Percentiles rank a stretch among this genome's conserved stretches.
Conservation (phyloP, 2,329 filamentous ascomycete species). For the Geosmithia putterillii region DNA sequence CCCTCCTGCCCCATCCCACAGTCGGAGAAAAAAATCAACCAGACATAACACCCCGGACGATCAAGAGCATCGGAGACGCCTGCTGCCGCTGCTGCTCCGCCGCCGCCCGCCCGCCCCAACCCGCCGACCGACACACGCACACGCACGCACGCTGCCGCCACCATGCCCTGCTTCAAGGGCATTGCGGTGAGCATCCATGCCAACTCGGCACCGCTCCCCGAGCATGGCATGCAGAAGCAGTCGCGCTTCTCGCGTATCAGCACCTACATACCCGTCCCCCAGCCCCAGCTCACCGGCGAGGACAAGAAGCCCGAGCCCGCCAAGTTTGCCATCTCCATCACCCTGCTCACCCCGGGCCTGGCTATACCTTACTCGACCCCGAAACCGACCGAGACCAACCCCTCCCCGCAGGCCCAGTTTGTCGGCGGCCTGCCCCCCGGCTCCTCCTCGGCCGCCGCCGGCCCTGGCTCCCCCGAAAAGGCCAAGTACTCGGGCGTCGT, state of each 20-base stretch:
- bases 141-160: conserved; percentile 15
- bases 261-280: conserved; percentile 91
- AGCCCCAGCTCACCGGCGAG: conserved; percentile 54
- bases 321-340: conserved; percentile 97
- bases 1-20: not conserved
- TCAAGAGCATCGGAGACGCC: too few relatives aligned
- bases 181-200: conserved; percentile 95
- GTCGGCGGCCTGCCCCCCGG: conserved; percentile 57
- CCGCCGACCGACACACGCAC: not conserved
- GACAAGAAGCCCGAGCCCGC: conserved; percentile 78
- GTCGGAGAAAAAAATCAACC: not conserved
- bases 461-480: too few relatives aligned
- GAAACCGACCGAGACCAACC: conserved; percentile 63
- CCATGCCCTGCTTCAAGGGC: conserved; percentile 95
- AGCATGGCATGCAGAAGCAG: conserved; percentile 92
- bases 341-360: conserved; percentile 76
- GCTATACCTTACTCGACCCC: conserved; percentile 88
- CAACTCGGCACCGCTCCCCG: conserved; percentile 67
- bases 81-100: not conserved
- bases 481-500: conserved; percentile 43
- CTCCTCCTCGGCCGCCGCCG: conserved; percentile 23
- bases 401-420: conserved; percentile 68
- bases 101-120: too few relatives aligned
- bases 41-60: too few relatives aligned
- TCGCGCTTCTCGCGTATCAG: conserved; percentile 86